Evolutionary conservation across 2,329 filamentous ascomycete species (phyloP), one percentile per base, ranked within the genome.

Genomic region (Sporothrix sp.): DNA sequence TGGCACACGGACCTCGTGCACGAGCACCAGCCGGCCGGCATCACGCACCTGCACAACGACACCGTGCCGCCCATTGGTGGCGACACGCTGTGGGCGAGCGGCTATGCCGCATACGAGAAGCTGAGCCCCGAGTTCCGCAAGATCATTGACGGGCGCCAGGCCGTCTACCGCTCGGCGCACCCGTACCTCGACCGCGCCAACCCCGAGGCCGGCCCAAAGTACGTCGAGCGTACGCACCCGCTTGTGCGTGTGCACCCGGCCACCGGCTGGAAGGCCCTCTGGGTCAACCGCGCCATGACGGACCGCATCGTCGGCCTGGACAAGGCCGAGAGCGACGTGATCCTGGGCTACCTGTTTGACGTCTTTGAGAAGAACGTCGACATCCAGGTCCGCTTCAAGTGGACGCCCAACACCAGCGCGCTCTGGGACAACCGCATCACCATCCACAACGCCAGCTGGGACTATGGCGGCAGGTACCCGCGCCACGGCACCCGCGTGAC

Each of bases 1-100:
- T 87, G 82, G 84, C 84, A 86, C 62, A 77, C 76, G 7, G 82
- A 87, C 59, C 73, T 87, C 1, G 82, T 86, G 0, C 82, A 87
- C 58, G 83, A 87, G 62, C 70, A 71, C 30, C 82, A 87, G 51
- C 83, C 84, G 1, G 81, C 84, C 0, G 83, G 82, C 6, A 77
- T 85, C 48, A 85, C 82, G 0, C 81, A 85, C 61, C 68, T 85
- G 6, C 81, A 85, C 65, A 84, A 84, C 50, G 82, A 85, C 61
- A 81, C 80, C 0, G 70, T 87, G 0, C 81, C 82, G 0, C 71
- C 70, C 0, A 61, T 79, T 0, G 84, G 84, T 1, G 84, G 84
- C 10, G 84, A 87, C 62, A 87, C 84, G 0, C 73, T 87, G 0
- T 87, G 84, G 83, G 80, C 83, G 0, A 80, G 74, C 52, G 82